A percentile compares a stretch with the other conserved stretches of the same genome.
phyloP scores from a whole-genome alignment of 108 stramenopile species.

The Pseudonitzschia pungens region DNA sequence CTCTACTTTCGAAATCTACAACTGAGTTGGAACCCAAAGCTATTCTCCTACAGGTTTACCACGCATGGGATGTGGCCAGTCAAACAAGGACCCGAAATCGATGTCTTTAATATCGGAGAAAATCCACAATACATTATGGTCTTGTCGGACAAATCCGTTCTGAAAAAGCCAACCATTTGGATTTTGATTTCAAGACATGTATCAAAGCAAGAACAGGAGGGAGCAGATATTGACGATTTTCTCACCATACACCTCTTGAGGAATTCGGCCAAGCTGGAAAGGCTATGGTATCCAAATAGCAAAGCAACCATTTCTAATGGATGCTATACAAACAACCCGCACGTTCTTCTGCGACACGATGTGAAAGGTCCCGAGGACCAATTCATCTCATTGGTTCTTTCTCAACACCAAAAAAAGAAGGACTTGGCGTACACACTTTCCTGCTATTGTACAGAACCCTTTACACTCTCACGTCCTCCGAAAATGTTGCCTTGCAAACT shows the following conservation, averaged over 20 bases:
- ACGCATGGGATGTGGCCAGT: slow-evolving; percentile 66
- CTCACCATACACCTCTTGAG: slow-evolving; percentile 67
- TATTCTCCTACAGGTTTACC: slow-evolving; percentile 48
- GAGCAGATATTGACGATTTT: slow-evolving; percentile 59
- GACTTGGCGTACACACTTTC: slow-evolving; percentile 72
- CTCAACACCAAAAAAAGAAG: slow-evolving; percentile 67
- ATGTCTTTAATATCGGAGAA: slow-evolving; percentile 72
- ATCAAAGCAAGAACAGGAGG: slow-evolving; percentile 79
- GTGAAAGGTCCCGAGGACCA: slow-evolving; percentile 45
- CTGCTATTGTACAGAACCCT: slow-evolving; percentile 67
- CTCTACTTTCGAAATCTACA: slow-evolving; percentile 77
- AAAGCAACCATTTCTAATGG: slow-evolving; percentile 50
- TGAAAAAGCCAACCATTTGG: slow-evolving; percentile 62
- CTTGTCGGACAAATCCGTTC: slow-evolving; percentile 56
- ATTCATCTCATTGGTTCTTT: slow-evolving; percentile 66
- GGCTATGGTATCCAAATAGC: slow-evolving; percentile 64
- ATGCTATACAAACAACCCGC: slow-evolving; percentile 78
- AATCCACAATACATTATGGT: slow-evolving; percentile 77
- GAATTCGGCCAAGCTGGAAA: slow-evolving; percentile 40
- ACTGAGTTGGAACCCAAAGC: slow-evolving; percentile 69
- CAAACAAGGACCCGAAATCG: slow-evolving; percentile 55
- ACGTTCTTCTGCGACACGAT: slow-evolving; percentile 74
- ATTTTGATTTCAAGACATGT: slow-evolving; percentile 76
- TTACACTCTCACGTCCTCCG: slow-evolving; percentile 48
- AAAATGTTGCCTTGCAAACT: slow-evolving; percentile 31